Evolutionary conservation across 495 filamentous ascomycete genomes (phyloP), one percentile per base, ranked within the genome.

Genomic region (Coniosporium apollinis): DNA sequence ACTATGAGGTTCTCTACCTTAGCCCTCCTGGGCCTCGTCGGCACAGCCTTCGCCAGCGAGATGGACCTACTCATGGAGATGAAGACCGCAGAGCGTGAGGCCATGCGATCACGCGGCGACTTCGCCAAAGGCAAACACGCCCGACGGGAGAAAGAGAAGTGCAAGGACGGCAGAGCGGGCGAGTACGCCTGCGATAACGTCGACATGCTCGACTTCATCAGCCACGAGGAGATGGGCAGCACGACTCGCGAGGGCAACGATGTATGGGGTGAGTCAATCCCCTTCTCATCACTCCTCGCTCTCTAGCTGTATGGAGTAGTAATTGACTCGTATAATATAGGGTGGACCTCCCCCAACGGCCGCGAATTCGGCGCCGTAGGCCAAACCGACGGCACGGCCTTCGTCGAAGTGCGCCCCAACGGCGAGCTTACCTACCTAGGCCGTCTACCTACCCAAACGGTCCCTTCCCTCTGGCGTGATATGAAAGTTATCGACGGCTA

Each of bases 281-380:
- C n/a, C n/a, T n/a, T n/a, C n/a, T n/a, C n/a, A n/a, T n/a, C n/a
- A n/a, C n/a, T n/a, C n/a, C n/a, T n/a, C n/a, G n/a, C n/a, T n/a
- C n/a, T n/a, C n/a, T n/a, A n/a, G n/a, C n/a, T n/a, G n/a, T n/a
- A n/a, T n/a, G n/a, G n/a, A n/a, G n/a, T n/a, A n/a, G n/a, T n/a
- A n/a, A n/a, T n/a, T n/a, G n/a, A n/a, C n/a, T n/a, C n/a, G n/a
- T n/a, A n/a, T n/a, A n/a, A n/a, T n/a, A n/a, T n/a, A n/a, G n/a
- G n/a, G n/a, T 72, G 70, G 70, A 73, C 70, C 1, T 67, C 61
- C 5, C 43, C 47, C 0, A 54, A 60, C n/a, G 70, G 67, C n/a
- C 62, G 69, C 9, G 70, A 74, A 38, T 65, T 74, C 46, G 56
- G 67, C 18, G 68, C 64, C 21, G 60, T 74, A 26, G 69, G 60